Evolutionary conservation across 805 yeast genomes (phyloP), one percentile per base, ranked within the genome.

Genomic region (Suhomyces vadensis): DNA sequence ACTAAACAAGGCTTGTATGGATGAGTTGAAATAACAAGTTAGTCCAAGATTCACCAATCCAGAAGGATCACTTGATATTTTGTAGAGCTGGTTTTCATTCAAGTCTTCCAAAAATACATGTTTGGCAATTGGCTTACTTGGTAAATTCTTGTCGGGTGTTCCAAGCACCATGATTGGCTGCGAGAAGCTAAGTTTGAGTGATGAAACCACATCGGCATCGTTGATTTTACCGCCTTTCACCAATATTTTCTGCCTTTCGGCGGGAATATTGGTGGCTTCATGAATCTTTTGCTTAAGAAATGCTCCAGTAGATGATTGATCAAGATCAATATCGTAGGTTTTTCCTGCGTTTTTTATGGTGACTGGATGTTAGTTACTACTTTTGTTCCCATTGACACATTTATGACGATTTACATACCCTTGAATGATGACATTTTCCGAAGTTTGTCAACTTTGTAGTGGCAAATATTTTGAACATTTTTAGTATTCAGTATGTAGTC

Each of bases 91-190:
- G 51, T 62, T 64, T 57, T 69, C 74, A 26, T 75, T 73, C 62
- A 85, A 64, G 61, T 87, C 96, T 63, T 86, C 95, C 31, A 83
- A 62, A 51, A 87, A 86, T 22, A 79, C 80, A 39, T 71, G 74
- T 47, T 76, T 73, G 9, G 70, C 75, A 10, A 72, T 72, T 10
- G 87, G 87, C 26, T 77, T 75, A 3, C 56, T 42, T 26, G 77
- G 79, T 42, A 81, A 66, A 44, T 77, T 79, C 45, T 76, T 72
- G 43, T 86, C 94, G 2, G 96, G 92, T 1, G 97, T 85, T 19
- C 99, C 99, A 44, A 94, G 73, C 45, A 94, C 87, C 96, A 94
- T 87, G 17, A 92, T 72, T 10, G 79, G 71, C 52, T 85, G 87
- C 25, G 79, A 79, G 17, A 79, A 73, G 56, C 85, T 86, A 49